A percentile compares a stretch with the other conserved stretches of the same genome.
phyloP scores from a whole-genome alignment of 108 stramenopile species.

The Epipyxis sp. region DNA sequence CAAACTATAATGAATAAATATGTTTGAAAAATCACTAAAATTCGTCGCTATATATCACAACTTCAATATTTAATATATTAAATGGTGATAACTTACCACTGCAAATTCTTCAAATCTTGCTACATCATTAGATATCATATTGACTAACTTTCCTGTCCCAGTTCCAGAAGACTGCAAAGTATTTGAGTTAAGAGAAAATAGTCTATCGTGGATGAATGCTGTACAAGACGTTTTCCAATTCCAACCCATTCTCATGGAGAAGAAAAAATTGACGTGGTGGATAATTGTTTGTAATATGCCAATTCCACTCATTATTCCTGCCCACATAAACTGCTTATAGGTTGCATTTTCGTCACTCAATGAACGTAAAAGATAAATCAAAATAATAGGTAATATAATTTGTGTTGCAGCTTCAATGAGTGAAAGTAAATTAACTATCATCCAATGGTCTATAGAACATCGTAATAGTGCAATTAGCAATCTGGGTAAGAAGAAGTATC shows the following conservation, averaged over 20 bases:
- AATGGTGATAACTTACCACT: constrained; percentile 11
- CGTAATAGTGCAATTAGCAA: background rate
- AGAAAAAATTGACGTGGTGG: constrained; percentile 7
- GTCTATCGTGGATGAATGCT: background rate
- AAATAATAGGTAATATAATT: background rate
- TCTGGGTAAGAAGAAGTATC: background rate
- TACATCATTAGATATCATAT: constrained; percentile 28
- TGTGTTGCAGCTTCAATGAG: background rate
- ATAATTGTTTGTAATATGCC: background rate
- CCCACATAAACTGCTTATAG: background rate
- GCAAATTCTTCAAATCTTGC: constrained; percentile 8
- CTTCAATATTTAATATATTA: no score
- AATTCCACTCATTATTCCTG: background rate
- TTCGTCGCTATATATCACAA: no score
- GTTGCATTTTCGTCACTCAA: background rate
- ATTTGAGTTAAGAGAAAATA: background rate
- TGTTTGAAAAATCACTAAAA: background rate
- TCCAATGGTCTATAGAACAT: background rate
- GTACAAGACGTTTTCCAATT: constrained; percentile 7
- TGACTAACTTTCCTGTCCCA: background rate
- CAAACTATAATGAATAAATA: constrained; percentile 18
- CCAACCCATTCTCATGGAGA: constrained; percentile 16
- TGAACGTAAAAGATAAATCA: background rate
- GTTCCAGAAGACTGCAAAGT: background rate
- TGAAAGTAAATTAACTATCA: background rate